Evolutionary conservation across 495 filamentous ascomycete genomes (phyloP), one percentile per base, ranked within the genome.

Genomic region (Neurospora cerealis): DNA sequence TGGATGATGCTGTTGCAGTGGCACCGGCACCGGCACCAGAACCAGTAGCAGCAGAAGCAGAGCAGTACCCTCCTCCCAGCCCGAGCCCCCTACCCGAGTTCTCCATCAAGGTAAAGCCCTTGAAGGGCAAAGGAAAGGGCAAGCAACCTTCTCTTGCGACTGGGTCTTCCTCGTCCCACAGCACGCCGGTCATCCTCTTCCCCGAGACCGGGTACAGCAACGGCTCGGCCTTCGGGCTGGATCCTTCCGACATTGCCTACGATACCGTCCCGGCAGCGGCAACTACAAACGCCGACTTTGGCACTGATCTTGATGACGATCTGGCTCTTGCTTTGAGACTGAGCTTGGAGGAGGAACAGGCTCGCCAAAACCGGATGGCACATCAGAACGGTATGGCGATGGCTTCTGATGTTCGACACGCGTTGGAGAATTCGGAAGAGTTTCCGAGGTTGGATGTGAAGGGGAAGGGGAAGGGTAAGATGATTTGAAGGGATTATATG

Each of bases 291-390:
- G 38, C 60, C 5, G 71, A 41, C 10, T 28, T 40, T 54, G 75
- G 42, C 17, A 73, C 71, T 74, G 79, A 46, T 80, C 84, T 73
- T 28, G 87, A 93, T 76, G 88, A 91, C 62, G 95, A 97, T 81
- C 80, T 98, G 48, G 92, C 96, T 60, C 89, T 93, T 73, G 96
- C 96, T 4, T 82, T 98, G 73, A 89, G 91, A 80, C 82, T 98
- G 39, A 98, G 96, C 79, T 81, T 98, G 66, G 92, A 90, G 15
- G 94, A 97, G 82, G 90, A 94, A 81, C 88, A 89, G 82, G 77
- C 76, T 24, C 81, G 84, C 38, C 76, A 75, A 74, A 46, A 39
- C 32, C 73, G 72, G 69, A 40, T 39, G 11, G 71, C 37, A 5
- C 48, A 69, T 11, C 19, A 32, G 38, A 73, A 46, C 13, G 62